phyloP scores from a whole-genome alignment of 2,329 filamentous ascomycete species.

The Cladosporium oxysporum region DNA sequence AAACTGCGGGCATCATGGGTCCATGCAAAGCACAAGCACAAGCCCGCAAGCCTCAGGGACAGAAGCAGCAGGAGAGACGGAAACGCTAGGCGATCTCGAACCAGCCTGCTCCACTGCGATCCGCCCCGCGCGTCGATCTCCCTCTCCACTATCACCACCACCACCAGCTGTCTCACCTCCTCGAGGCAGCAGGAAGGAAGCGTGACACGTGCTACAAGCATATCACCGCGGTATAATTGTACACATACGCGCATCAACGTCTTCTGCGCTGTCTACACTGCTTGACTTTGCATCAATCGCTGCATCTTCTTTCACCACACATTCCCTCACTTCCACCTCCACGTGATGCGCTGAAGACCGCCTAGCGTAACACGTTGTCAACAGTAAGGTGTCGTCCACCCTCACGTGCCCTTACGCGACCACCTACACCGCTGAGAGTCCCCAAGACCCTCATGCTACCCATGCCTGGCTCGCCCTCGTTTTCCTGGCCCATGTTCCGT shows the following conservation, averaged over 20 bases:
- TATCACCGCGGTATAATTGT: neutral
- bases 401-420: neutral
- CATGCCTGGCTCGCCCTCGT: slow-evolving; percentile 58
- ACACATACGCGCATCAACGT: neutral
- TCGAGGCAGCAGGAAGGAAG: neutral
- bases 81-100: slow-evolving; percentile 5
- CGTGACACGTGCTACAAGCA: neutral
- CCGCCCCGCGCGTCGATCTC: slow-evolving; percentile 7
- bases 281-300: neutral
- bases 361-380: neutral
- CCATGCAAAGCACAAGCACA: neutral
- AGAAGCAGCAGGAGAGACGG: neutral
- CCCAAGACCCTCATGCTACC: slow-evolving; percentile 44
- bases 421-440: neutral
- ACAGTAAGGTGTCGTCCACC: neutral
- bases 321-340: neutral
- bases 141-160: neutral
- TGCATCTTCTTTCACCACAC: neutral
- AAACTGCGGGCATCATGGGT: slow-evolving; percentile 4
- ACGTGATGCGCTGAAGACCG: neutral
- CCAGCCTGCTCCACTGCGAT: neutral
- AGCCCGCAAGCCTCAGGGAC: neutral
- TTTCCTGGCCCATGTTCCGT: slow-evolving; percentile 74
- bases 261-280: neutral
- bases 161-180: neutral